Evolutionary conservation across 2,329 filamentous ascomycete species (phyloP).

Genomic region (Nigrospora sphaerica): DNA sequence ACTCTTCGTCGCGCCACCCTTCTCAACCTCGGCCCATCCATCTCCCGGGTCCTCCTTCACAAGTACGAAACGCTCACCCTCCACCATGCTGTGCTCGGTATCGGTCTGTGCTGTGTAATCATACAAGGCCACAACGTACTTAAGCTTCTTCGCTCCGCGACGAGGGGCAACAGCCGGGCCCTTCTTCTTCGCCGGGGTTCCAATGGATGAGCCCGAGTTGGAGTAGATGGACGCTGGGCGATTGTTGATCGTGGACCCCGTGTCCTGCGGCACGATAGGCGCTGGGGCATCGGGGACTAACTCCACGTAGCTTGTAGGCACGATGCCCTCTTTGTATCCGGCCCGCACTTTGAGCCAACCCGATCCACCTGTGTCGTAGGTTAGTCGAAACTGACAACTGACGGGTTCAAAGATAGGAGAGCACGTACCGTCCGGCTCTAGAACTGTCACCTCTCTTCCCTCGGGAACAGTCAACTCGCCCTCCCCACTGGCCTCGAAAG

Average conservation of each 20-base stretch:
- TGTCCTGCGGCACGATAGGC: slow-evolving; percentile 36
- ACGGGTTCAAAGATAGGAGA: background rate
- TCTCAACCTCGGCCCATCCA: slow-evolving; percentile 96
- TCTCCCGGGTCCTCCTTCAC: slow-evolving; percentile 84
- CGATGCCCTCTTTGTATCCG: slow-evolving; percentile 72
- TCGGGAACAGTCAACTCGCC: slow-evolving; percentile 79
- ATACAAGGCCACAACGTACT: slow-evolving; percentile 89
- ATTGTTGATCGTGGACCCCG: slow-evolving; percentile 31
- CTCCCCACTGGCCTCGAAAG: slow-evolving; percentile 72
- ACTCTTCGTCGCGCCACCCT: slow-evolving; percentile 76
- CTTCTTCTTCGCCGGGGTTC: slow-evolving; percentile 64
- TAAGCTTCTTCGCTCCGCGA: slow-evolving; percentile 86
- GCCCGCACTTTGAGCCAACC: slow-evolving; percentile 85
- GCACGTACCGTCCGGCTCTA: slow-evolving; percentile 81
- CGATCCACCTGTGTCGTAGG: slow-evolving; percentile 59
- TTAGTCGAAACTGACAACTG: slow-evolving; percentile 20
- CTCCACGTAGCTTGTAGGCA: slow-evolving; percentile 83
- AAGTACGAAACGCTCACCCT: slow-evolving; percentile 87
- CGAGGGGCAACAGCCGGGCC: slow-evolving; percentile 87
- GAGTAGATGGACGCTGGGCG: slow-evolving; percentile 73
- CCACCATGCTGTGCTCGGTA: slow-evolving; percentile 80
- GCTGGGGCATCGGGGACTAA: slow-evolving; percentile 40
- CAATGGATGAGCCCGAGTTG: slow-evolving; percentile 64
- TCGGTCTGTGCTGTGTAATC: slow-evolving; percentile 84
- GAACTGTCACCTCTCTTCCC: slow-evolving; percentile 66